phyloP scores from a whole-genome alignment of 1,284 basidiomycete species.

The Moesziomyces sp. region DNA sequence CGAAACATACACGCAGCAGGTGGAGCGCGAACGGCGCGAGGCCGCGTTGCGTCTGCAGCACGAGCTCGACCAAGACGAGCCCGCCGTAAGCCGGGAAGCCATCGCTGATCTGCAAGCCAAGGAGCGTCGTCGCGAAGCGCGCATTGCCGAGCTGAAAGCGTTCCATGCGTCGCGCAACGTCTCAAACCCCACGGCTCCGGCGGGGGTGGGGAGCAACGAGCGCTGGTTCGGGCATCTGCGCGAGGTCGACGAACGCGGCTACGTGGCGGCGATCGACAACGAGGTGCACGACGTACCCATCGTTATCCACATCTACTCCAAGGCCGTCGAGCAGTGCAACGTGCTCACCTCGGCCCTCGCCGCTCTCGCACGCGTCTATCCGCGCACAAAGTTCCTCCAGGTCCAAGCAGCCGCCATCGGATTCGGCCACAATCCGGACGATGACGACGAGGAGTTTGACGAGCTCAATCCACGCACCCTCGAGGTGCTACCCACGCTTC shows the following conservation, averaged over 20 bases:
- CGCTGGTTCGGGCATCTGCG: constrained; percentile 59
- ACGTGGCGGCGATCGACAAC: constrained; percentile 56
- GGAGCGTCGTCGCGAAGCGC: constrained; percentile 36
- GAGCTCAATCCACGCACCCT: constrained; percentile 38
- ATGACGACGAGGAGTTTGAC: constrained; percentile 50
- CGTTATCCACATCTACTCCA: constrained; percentile 61
- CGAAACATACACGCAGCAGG: constrained; percentile 48
- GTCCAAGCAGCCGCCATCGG: constrained; percentile 57
- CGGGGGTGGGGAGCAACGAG: neutral
- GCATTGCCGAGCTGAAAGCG: constrained; percentile 46
- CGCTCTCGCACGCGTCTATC: constrained; percentile 50
- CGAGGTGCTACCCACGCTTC: constrained; percentile 55
- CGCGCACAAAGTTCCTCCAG: constrained; percentile 57
- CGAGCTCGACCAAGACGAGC: constrained; percentile 26
- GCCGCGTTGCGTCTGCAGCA: constrained; percentile 3
- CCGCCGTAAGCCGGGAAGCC: constrained; percentile 27
- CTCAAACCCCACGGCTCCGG: constrained; percentile 5
- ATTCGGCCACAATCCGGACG: constrained; percentile 41
- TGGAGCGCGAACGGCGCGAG: constrained; percentile 30
- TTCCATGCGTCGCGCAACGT: constrained; percentile 9
- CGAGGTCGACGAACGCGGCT: constrained; percentile 56
- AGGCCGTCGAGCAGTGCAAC: constrained; percentile 53
- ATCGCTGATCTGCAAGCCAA: constrained; percentile 48
- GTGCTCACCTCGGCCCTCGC: constrained; percentile 44
- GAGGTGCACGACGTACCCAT: constrained; percentile 37